Evolutionary conservation across 805 yeast genomes (phyloP), one percentile per base, ranked within the genome.

Genomic region (Ascoidea asiatica): DNA sequence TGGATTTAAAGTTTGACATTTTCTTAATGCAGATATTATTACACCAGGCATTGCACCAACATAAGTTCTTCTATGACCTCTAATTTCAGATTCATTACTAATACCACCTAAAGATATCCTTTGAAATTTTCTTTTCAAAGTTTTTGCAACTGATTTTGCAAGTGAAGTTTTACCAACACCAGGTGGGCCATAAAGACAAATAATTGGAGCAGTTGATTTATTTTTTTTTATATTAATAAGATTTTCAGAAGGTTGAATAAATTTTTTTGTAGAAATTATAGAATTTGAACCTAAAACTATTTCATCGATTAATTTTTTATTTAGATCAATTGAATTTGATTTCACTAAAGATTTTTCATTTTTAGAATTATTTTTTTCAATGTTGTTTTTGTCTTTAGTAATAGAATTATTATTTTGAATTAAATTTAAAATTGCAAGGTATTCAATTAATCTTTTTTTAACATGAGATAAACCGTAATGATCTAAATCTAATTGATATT

Each of bases 31-130:
- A 61, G 81, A 89, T 23, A 84, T 72, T 21, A 87, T 65, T 40
- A 82, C 65, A 6, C 96, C 96, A 0, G 95, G 95, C 84, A 85
- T 81, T 1, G 95, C 86, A 5, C 95, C 95, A 37, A 87, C 89
- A 58, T 87, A 87, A 0, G 95, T 87, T 55, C 95, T 71, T 59
- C 95, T 69, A 59, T 87, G 96, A 1, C 95, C 96, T 49, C 95
- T 71, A 45, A 87, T 80, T 53, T 87, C 95, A 3, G 92, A 82
- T 61, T 86, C 95, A 56, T 87, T 95, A 50, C 82, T 79, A 39
- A 87, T 74, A 37, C 96, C 96, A 21, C 95, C 96, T 2, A 87
- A 70, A 2, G 94, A 82, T 17, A 87, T 70, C 38, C 95, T 68
- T 57, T 85, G 90, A 58, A 85, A 81, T 47, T 77, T 74, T 41